These are phyloP conservation scores for Lachancea lanzarotensis DNA, from an alignment of 805 yeast genomes.

Conservation along the genomic window DNA sequence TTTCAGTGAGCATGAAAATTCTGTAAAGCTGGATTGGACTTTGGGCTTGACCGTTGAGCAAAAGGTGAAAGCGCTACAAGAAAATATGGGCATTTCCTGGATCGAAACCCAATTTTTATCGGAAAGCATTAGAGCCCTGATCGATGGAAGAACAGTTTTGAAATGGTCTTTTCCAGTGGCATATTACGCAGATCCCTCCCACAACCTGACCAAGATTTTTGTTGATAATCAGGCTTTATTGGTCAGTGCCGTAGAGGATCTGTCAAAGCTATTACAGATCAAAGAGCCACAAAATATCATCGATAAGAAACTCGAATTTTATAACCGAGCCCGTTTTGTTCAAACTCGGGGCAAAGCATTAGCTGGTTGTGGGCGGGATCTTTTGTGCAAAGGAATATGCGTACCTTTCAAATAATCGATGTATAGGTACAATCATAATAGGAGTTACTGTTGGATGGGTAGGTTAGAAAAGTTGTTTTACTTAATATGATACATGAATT, in stretches of 20 bases:
- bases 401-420: constrained; percentile 9
- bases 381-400: constrained; percentile 30
- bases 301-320: constrained; percentile 33
- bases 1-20: constrained; percentile 68
- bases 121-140: constrained; percentile 59
- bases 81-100: constrained; percentile 64
- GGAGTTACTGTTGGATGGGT: not conserved
- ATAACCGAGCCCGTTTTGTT: constrained; percentile 33
- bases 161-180: constrained; percentile 90
- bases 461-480: not conserved
- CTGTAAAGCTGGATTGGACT: constrained; percentile 63
- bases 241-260: constrained; percentile 59
- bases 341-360: constrained; percentile 34
- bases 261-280: constrained; percentile 51
- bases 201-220: constrained; percentile 52
- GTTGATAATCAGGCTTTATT: constrained; percentile 65
- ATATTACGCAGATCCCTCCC: constrained; percentile 49
- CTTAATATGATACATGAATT: constrained; percentile 3
- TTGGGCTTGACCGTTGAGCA: constrained; percentile 57
- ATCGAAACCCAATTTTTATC: constrained; percentile 79
- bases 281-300: constrained; percentile 34
- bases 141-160: constrained; percentile 64
- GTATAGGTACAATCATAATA: not conserved
- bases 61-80: constrained; percentile 60
- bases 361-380: constrained; percentile 34